Conservation (phyloP, 2,329 filamentous ascomycete species). For the Penicillium sp. region DNA sequence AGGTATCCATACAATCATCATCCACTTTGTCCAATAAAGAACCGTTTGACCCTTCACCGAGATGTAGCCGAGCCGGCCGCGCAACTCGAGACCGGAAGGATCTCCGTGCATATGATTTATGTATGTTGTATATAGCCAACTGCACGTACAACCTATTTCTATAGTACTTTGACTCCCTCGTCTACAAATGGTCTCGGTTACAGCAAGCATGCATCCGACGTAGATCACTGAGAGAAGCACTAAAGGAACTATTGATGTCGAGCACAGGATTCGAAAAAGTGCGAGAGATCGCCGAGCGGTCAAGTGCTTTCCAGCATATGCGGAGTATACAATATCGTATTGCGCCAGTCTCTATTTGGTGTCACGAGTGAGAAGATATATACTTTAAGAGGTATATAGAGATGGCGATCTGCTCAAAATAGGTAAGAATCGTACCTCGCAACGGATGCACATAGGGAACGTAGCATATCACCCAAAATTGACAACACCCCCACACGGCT, state of each 20-base stretch:
- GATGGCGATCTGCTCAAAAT: slow-evolving; percentile 1
- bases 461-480: neutral
- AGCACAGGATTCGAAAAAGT: neutral
- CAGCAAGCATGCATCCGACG: neutral
- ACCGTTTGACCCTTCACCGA: neutral
- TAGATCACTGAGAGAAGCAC: neutral
- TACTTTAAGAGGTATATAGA: neutral
- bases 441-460: neutral
- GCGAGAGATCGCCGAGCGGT: neutral
- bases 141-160: neutral
- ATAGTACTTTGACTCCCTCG: neutral
- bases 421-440: neutral
- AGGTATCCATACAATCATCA: neutral
- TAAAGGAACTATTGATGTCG: neutral
- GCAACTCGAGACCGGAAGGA: slow-evolving; percentile 1
- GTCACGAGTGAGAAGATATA: neutral
- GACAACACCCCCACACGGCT: neutral
- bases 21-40: neutral
- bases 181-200: neutral
- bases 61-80: neutral
- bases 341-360: neutral
- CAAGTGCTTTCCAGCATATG: neutral
- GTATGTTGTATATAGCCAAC: neutral
- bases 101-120: slow-evolving; percentile 1
- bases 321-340: neutral